Percentiles rank a stretch among this genome's conserved stretches.
These are phyloP conservation scores for Stephanocyclus meneghinianus DNA, from an alignment of 352 stramenopile genomes.

Conservation along the genomic window DNA sequence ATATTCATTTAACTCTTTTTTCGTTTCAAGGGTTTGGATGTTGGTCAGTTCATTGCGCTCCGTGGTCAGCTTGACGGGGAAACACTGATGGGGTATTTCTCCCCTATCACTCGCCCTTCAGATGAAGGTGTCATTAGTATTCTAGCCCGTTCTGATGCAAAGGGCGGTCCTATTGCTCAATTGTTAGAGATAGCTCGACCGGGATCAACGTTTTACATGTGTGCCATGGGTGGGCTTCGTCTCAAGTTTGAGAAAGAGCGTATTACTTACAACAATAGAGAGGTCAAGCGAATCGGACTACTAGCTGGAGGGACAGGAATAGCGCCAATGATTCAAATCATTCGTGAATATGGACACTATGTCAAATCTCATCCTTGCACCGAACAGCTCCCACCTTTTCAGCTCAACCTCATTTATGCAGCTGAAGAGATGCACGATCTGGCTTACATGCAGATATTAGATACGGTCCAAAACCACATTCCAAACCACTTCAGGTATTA, in stretches of 20 bases:
- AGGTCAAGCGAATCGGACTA: slow-evolving; percentile 49
- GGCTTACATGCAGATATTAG: slow-evolving; percentile 57
- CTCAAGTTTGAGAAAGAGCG: slow-evolving; percentile 50
- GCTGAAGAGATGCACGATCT: slow-evolving; percentile 56
- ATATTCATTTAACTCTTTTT: background rate
- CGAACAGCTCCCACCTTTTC: slow-evolving; percentile 26
- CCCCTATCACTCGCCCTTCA: slow-evolving; percentile 53
- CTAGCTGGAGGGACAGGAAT: slow-evolving; percentile 64
- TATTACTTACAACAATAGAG: slow-evolving; percentile 33
- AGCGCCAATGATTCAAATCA: slow-evolving; percentile 70
- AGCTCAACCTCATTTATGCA: slow-evolving; percentile 64
- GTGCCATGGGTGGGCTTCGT: slow-evolving; percentile 62
- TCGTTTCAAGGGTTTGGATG: slow-evolving; percentile 37
- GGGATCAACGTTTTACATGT: slow-evolving; percentile 56
- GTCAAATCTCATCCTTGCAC: slow-evolving; percentile 11
- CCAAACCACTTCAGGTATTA: slow-evolving; percentile 44
- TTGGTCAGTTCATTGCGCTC: slow-evolving; percentile 64
- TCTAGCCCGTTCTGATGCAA: slow-evolving; percentile 51
- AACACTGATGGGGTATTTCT: slow-evolving; percentile 58
- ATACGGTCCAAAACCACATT: slow-evolving; percentile 24
- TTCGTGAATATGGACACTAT: slow-evolving; percentile 51
- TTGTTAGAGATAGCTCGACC: slow-evolving; percentile 55
- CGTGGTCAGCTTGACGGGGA: slow-evolving; percentile 61
- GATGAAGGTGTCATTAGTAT: slow-evolving; percentile 69
- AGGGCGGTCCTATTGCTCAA: slow-evolving; percentile 57